Conservation (phyloP, 2,329 filamentous ascomycete species). For the Allantophomopsis cytisporea region DNA sequence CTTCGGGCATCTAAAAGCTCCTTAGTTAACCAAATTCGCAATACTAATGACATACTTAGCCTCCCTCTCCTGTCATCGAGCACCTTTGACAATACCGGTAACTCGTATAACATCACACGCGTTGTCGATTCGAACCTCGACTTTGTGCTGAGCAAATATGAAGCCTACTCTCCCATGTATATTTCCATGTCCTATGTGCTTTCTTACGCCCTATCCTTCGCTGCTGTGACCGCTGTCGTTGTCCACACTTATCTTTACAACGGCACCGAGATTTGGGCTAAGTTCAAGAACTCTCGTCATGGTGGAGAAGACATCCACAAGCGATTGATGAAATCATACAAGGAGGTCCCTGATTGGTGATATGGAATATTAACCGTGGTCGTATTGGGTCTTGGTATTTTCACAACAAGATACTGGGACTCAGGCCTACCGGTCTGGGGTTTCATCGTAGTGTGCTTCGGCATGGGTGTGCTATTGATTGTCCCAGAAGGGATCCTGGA, state of each 20-base stretch:
- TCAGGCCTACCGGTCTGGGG: conserved; percentile 6
- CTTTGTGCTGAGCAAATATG: conserved; percentile 48
- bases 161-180: conserved; percentile 54
- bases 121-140: conserved; percentile 48
- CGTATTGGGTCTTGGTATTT: conserved; percentile 2
- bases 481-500: conserved; percentile 57
- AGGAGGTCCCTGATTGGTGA: conserved; percentile 41
- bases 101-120: conserved; percentile 45
- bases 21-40: neutral
- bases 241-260: conserved; percentile 57
- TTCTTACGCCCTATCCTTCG: conserved; percentile 59
- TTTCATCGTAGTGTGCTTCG: conserved; percentile 6
- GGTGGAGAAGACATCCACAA: conserved; percentile 35
- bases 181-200: conserved; percentile 61
- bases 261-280: conserved; percentile 47
- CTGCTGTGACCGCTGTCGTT: conserved; percentile 53
- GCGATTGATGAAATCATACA: conserved; percentile 40
- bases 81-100: conserved; percentile 61
- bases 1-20: neutral
- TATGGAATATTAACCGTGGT: conserved; percentile 20
- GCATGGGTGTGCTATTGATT: conserved; percentile 37
- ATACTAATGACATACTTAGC: neutral
- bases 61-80: conserved; percentile 55
- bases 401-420: conserved; percentile 3
- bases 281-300: conserved; percentile 4